Evolutionary conservation across 2,329 filamentous ascomycete species (phyloP), one percentile per base, ranked within the genome.

Genomic region (Scorias spongiosa): DNA sequence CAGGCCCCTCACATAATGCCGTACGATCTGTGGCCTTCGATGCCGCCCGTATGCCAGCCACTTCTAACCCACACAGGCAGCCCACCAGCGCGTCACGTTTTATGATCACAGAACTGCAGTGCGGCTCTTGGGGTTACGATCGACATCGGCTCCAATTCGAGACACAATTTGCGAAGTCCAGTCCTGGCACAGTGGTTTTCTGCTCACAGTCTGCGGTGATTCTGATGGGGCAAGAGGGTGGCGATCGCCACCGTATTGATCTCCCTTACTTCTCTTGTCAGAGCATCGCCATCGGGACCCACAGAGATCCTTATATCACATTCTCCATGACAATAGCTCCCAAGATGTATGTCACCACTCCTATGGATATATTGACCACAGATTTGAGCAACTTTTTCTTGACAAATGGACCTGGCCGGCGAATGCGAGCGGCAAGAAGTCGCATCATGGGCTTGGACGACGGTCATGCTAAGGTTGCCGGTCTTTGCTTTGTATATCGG

Each of bases 401-500:
- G 54, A 49, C 46, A 59, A 57, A 44, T 37, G 20, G 20, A 26
- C 3, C 20, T 26, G 20, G 20, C 7, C 20, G 20, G 20, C 20
- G 20, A 26, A 4, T 26, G 20, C 20, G 20, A 26, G 20, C 20
- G 4, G 20, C 4, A 7, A 60, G 57, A 44, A 39, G 44, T 47
- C 44, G 64, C 28, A 52, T 67, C 7, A 57, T 61, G 5, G 54
- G 50, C 26, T 52, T 72, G 39, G 59, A 64, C 43, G 48, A 48
- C 2, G 42, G 50, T 0, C 63, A 71, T 44, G 53, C 54, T 10
- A 55, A 52, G n/a, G 63, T 67, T 34, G 62, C 64, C 2, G 65
- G 66, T 2, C 63, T 60, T 36, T 74, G 69, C 46, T 66, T 73
- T 40, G 68, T 74, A 1, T 78, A 77, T 50, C 65, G 66, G 15